Conservation (phyloP, 495 filamentous ascomycete genomes). For the Entonaema liquescens region DNA sequence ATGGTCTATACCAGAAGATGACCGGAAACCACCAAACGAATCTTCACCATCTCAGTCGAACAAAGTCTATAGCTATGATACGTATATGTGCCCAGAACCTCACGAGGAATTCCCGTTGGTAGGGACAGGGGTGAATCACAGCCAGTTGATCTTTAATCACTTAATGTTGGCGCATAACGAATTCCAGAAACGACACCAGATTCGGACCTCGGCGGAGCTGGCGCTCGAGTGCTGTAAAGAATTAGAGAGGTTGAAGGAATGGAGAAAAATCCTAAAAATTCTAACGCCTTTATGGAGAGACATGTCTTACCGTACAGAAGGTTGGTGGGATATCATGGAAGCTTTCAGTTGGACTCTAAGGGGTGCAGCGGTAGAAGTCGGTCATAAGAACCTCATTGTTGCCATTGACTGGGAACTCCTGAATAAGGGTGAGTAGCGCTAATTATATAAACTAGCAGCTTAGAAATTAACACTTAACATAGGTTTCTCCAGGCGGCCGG, state of each 20-base stretch:
- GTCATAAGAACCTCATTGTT: conserved; percentile 71
- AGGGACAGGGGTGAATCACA: conserved; percentile 70
- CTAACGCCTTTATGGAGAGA: conserved; percentile 76
- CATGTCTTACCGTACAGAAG: conserved; percentile 76
- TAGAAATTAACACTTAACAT: conserved; percentile 21
- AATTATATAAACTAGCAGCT: conserved; percentile 18
- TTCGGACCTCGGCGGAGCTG: conserved; percentile 71
- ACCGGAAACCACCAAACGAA: conserved; percentile 70
- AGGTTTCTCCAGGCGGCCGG: conserved; percentile 68
- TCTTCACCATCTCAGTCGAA: conserved; percentile 73
- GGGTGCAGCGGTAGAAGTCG: conserved; percentile 70
- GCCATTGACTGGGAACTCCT: conserved; percentile 87
- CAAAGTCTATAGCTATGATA: conserved; percentile 79
- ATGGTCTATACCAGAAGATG: conserved; percentile 74
- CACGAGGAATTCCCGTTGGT: conserved; percentile 71
- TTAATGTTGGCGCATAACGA: conserved; percentile 69
- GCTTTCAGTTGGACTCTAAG: conserved; percentile 78
- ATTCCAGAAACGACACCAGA: conserved; percentile 70
- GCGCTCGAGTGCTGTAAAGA: conserved; percentile 75
- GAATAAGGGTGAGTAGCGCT: conserved; percentile 65
- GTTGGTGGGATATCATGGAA: conserved; percentile 81
- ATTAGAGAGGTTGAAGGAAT: conserved; percentile 67
- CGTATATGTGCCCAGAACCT: conserved; percentile 82
- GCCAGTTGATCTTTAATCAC: conserved; percentile 65
- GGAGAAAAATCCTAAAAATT: conserved; percentile 71